Evolutionary conservation across 768 basidiomycete species (phyloP).

Genomic region (Pleurotus pulmonarius): DNA sequence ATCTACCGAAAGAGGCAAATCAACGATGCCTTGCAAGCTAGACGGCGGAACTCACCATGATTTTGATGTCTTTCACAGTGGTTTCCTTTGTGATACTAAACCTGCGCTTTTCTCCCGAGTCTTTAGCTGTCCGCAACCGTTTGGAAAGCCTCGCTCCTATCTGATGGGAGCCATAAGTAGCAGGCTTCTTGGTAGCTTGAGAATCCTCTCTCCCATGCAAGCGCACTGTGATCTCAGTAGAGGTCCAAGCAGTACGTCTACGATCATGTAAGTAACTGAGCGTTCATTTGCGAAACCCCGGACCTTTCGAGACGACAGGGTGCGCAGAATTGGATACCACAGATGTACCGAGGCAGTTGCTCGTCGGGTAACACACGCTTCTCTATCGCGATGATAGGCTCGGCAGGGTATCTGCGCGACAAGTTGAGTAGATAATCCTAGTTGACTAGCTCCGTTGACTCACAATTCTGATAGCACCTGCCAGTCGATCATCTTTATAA

Average conservation of each 20-base stretch:
- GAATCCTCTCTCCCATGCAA: slow-evolving; percentile 19
- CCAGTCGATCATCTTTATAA: slow-evolving; percentile 68
- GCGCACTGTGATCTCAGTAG: slow-evolving; percentile 60
- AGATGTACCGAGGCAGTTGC: slow-evolving; percentile 32
- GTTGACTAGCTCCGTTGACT: slow-evolving; percentile 18
- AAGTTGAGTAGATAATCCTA: neutral
- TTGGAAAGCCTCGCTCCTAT: slow-evolving; percentile 60
- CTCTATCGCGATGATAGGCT: slow-evolving; percentile 49
- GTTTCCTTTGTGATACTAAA: slow-evolving; percentile 60
- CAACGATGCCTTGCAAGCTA: no score
- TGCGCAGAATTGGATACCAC: slow-evolving; percentile 52
- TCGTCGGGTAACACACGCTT: slow-evolving; percentile 27
- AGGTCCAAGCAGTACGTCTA: slow-evolving; percentile 56
- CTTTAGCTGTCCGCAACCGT: slow-evolving; percentile 59
- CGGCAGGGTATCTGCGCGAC: slow-evolving; percentile 49
- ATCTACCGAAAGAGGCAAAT: slow-evolving; percentile 35
- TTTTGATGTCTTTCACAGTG: slow-evolving; percentile 76
- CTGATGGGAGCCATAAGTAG: slow-evolving; percentile 1
- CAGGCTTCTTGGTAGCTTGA: neutral
- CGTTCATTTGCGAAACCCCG: slow-evolving; percentile 3
- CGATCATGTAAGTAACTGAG: slow-evolving; percentile 4
- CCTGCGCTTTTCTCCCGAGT: slow-evolving; percentile 44
- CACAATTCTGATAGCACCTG: slow-evolving; percentile 54
- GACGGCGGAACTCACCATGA: slow-evolving; percentile 44
- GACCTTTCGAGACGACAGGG: slow-evolving; percentile 62